Evolutionary conservation across 2,329 filamentous ascomycete species (phyloP).

Genomic region (Niveomyces coronatus): DNA sequence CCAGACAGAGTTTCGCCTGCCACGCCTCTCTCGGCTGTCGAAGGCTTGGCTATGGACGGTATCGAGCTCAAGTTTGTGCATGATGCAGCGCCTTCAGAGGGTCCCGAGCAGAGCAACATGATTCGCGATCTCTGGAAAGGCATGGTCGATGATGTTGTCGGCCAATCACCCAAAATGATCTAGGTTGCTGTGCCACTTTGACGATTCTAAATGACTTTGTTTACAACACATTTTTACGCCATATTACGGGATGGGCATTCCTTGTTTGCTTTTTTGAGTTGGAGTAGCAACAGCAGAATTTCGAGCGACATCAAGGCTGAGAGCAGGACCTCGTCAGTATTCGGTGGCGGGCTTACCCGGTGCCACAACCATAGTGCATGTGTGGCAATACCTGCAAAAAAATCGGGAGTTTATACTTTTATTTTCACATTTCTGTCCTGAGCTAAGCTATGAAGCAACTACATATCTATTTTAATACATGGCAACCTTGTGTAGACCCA

Average conservation of each 20-base stretch:
- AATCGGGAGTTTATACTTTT: neutral
- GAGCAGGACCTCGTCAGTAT: too few relatives aligned
- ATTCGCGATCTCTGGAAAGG: conserved; percentile 46
- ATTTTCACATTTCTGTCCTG: neutral
- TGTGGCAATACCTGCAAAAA: conserved; percentile 6
- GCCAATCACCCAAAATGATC: conserved; percentile 10
- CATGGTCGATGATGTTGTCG: conserved; percentile 39
- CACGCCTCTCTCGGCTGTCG: conserved; percentile 45
- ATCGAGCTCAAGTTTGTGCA: conserved; percentile 45
- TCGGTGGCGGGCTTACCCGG: conserved; percentile 2
- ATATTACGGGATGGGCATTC: too few relatives aligned
- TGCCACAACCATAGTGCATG: conserved; percentile 8
- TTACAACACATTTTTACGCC: neutral
- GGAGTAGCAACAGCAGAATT: neutral
- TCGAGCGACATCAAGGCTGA: too few relatives aligned
- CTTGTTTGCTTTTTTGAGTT: neutral
- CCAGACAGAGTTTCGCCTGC: conserved; percentile 41
- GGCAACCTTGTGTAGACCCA: too few relatives aligned
- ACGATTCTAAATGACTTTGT: conserved; percentile 5
- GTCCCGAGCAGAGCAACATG: conserved; percentile 31
- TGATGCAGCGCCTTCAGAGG: conserved; percentile 17
- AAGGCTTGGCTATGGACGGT: conserved; percentile 46
- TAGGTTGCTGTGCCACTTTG: neutral
- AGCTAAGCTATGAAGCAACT: too few relatives aligned
- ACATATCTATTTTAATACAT: too few relatives aligned